Evolutionary conservation across 2,329 filamentous ascomycete genomes (phyloP).

Genomic region (Cladophialophora carrionii): DNA sequence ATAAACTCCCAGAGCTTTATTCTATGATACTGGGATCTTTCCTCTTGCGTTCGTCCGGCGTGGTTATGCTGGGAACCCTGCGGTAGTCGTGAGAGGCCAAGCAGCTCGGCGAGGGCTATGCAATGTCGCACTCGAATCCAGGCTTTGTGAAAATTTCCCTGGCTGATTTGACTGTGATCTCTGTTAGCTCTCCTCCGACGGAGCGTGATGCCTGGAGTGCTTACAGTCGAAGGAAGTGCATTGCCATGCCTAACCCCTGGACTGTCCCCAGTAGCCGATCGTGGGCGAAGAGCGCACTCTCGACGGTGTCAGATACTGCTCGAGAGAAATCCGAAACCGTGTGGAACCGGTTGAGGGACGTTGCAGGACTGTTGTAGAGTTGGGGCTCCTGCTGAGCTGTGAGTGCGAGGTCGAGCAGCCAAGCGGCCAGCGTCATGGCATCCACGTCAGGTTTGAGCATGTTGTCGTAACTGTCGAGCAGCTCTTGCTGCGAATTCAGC

Average conservation of each 20-base stretch:
- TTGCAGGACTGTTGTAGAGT: slow-evolving; percentile 8
- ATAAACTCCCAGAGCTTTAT: slow-evolving; percentile 43
- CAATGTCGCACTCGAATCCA: slow-evolving; percentile 47
- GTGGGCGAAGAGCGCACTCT: slow-evolving; percentile 35
- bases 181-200: neutral
- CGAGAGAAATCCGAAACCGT: slow-evolving; percentile 17
- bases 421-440: slow-evolving; percentile 22
- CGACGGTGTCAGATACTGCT: slow-evolving; percentile 23
- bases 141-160: slow-evolving; percentile 43
- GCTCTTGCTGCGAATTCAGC: slow-evolving; percentile 21
- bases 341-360: slow-evolving; percentile 10
- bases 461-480: slow-evolving; percentile 20
- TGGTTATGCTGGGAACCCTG: slow-evolving; percentile 14
- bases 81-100: slow-evolving; percentile 42
- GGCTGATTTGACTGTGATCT: slow-evolving; percentile 40
- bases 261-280: slow-evolving; percentile 42
- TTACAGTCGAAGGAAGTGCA: slow-evolving; percentile 46
- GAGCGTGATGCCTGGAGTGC: slow-evolving; percentile 18
- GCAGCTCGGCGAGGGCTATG: slow-evolving; percentile 46
- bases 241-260: slow-evolving; percentile 39
- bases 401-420: slow-evolving; percentile 28
- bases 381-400: slow-evolving; percentile 22
- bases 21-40: slow-evolving; percentile 33
- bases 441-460: slow-evolving; percentile 23
- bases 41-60: neutral